Conservation (phyloP, 352 stramenopile species). For the Lagenidium giganteum region DNA sequence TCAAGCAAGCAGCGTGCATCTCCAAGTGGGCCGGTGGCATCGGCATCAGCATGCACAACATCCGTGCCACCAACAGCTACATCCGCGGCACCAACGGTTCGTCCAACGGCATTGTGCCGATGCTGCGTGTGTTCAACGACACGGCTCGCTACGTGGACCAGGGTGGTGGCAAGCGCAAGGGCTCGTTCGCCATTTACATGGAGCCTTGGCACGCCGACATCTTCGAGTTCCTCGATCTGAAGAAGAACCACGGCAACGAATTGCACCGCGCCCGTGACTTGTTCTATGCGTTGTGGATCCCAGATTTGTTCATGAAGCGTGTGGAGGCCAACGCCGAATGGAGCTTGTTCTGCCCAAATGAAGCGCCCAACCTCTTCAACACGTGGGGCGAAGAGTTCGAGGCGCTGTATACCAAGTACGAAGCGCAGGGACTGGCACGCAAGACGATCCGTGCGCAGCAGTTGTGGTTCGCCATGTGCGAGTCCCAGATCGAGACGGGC, state of each 20-base stretch:
- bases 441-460: conserved; percentile 97
- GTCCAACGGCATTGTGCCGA: conserved; percentile 99
- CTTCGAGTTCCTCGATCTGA: conserved; percentile 97
- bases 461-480: conserved; percentile 98
- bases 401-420: conserved; percentile 94
- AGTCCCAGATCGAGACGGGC: conserved; percentile 98
- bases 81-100: conserved; percentile 98
- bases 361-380: conserved; percentile 93
- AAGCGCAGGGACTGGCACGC: conserved; percentile 91
- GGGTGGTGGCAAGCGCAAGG: conserved; percentile 97
- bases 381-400: conserved; percentile 95
- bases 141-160: conserved; percentile 99
- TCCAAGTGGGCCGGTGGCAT: conserved; percentile 99
- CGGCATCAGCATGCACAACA: conserved; percentile 97
- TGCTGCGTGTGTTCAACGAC: conserved; percentile 99
- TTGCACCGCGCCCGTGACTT: conserved; percentile 95
- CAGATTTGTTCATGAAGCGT: conserved; percentile 99
- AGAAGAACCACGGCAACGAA: conserved; percentile 99
- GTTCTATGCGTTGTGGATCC: conserved; percentile 99
- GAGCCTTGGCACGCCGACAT: conserved; percentile 99
- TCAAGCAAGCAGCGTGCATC: conserved; percentile 98
- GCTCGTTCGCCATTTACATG: conserved; percentile 98
- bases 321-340: conserved; percentile 97
- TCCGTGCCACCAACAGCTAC: conserved; percentile 96
- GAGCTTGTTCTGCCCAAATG: conserved; percentile 99